Conservation (phyloP, 805 yeast species). For the Candida hungchunana region DNA sequence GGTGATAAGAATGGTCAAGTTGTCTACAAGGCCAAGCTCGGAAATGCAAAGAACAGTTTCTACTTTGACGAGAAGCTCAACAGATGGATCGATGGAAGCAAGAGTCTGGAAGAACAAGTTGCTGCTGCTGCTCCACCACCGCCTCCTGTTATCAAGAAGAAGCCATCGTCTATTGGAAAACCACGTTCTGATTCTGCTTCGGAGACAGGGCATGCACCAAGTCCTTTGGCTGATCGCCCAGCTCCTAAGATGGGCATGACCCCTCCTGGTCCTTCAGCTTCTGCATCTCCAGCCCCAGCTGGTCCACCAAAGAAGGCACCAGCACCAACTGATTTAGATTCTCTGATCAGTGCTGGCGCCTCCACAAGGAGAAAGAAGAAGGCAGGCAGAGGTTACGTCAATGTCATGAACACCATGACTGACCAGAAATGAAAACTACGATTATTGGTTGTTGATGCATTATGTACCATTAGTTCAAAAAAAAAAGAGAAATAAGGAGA, state of each 20-base stretch:
- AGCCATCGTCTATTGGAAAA: slow-evolving; percentile 30
- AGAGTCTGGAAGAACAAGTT: slow-evolving; percentile 60
- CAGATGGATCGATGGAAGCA: slow-evolving; percentile 80
- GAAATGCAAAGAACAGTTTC: slow-evolving; percentile 62
- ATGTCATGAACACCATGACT: slow-evolving; percentile 43
- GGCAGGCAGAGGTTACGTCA: slow-evolving; percentile 59
- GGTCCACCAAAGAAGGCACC: slow-evolving; percentile 6
- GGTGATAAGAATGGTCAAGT: slow-evolving; percentile 62
- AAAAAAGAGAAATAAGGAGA: no score
- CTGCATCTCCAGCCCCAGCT: slow-evolving; percentile 5
- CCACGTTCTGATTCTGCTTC: slow-evolving; percentile 36
- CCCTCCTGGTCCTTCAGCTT: slow-evolving; percentile 5
- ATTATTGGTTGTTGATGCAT: not conserved
- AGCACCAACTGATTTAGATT: slow-evolving; percentile 42
- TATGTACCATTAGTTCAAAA: not conserved
- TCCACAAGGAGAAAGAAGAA: slow-evolving; percentile 38
- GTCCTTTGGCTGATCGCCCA: no score
- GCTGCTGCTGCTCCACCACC: slow-evolving; percentile 66
- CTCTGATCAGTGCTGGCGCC: slow-evolving; percentile 34
- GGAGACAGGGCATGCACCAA: no score
- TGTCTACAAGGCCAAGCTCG: slow-evolving; percentile 80
- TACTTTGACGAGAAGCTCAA: slow-evolving; percentile 78
- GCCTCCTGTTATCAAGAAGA: slow-evolving; percentile 38
- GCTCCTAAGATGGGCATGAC: not conserved
- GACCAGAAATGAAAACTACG: slow-evolving; percentile 2